Base-by-base conservation (phyloP, 2,329 filamentous ascomycete genomes). In the Dothideomycetes sp. region DNA sequence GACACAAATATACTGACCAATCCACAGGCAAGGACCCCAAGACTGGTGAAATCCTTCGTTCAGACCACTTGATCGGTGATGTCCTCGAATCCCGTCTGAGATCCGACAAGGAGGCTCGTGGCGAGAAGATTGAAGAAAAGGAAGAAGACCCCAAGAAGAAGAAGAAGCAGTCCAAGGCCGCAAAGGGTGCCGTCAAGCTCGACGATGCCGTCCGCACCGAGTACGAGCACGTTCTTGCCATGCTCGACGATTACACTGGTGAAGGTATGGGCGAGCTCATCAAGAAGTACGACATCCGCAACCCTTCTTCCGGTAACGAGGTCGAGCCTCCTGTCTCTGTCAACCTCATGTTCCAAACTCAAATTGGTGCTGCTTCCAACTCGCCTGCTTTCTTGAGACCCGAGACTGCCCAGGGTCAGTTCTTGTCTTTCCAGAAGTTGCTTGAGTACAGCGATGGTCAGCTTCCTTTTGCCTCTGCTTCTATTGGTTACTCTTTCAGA, bases 341-440 rank as follows among this genome's bases (percentile, higher is more conserved):
- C 76, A 98, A 98, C 68, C 79, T 98, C 57, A 98, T 98, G 91
- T 98, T 96, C 73, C 82, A 89, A 64, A 95, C 89, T 29, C 73
- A 84, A 24, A 96, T 98, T 59, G 91, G 91, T 47, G 88, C 89
- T 43, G 93, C 84, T 68, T 83, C 84, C 63, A 88, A 93, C 58
- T 71, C 83, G 47, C 77, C 83, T 33, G 88, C 85, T 41, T 95
- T 86, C 62, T 72, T 95, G 44, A 78, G 88, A 41, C 91, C 91
- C 30, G 91, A 98, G 67, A 98, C 91, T 20, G 91, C 91, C 4
- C 91, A 98, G 71, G 91, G 91, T 49, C 91, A 98, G 67, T 98
- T 98, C 67, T 70, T 96, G 50, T 95, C 94, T 67, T 98, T 98
- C 63, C 78, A 82, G 53, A 95, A 95, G 70, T 78, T 98, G 33